These are phyloP conservation scores for Striga hermonthica DNA, from an alignment of 305 asterid genomes.

Conservation along the genomic window DNA sequence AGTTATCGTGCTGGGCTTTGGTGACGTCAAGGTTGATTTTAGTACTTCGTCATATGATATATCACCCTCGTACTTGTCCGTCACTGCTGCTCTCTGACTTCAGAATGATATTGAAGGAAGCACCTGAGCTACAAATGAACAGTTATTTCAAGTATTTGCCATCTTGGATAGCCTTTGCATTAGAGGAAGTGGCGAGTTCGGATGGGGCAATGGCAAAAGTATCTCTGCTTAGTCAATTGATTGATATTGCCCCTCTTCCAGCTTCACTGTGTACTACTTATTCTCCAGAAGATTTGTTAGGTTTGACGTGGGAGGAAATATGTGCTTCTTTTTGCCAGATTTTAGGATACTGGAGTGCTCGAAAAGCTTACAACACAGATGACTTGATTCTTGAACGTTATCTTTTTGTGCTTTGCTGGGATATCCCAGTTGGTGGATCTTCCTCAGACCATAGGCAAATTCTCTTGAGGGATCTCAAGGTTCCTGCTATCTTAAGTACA, in stretches of 20 bases:
- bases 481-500: conserved; percentile 50
- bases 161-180: conserved; percentile 68
- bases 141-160: conserved; percentile 47
- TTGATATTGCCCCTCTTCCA: conserved; percentile 78
- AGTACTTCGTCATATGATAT: conserved; percentile 88
- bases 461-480: conserved; percentile 39
- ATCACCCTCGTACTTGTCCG: conserved; percentile 69
- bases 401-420: conserved; percentile 94
- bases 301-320: conserved; percentile 62
- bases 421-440: conserved; percentile 52
- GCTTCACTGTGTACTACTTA: conserved; percentile 55
- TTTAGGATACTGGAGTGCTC: conserved; percentile 71
- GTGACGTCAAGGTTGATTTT: conserved; percentile 81
- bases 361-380: conserved; percentile 59
- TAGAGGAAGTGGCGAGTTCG: conserved; percentile 50
- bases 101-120: conserved; percentile 78
- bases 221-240: conserved; percentile 63
- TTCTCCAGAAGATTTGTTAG: conserved; percentile 46
- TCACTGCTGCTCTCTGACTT: conserved; percentile 66
- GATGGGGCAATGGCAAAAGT: conserved; percentile 45
- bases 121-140: conserved; percentile 41
- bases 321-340: conserved; percentile 52
- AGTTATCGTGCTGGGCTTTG: conserved; percentile 87
- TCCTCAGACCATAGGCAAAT: conserved; percentile 41
- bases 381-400: conserved; percentile 86